Base-by-base conservation (phyloP, 805 yeast genomes). In the Barnettozyma vustinii region DNA sequence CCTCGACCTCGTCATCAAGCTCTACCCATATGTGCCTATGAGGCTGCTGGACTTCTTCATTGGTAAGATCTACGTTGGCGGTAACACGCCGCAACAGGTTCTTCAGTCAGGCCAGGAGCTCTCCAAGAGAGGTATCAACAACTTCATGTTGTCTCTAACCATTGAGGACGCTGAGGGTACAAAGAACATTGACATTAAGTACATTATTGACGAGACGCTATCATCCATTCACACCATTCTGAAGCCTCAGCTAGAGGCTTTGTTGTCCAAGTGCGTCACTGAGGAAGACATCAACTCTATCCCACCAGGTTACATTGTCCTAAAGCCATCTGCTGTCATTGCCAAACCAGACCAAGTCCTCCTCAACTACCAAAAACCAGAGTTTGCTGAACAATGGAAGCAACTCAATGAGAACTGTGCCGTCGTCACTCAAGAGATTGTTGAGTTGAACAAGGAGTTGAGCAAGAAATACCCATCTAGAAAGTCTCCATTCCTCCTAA, bases 91-190 rank as follows among this genome's bases (percentile, higher is more conserved):
- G 48, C 66, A 67, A 10, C 86, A 90, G 55, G 94, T 91, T 13
- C 72, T 79, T 47, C 64, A 72, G 48, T 85, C 96, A 4, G 96
- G 96, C 46, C 69, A 73, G 48, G 72, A 80, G 50, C 74, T 91
- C 56, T 73, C 80, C 47, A 65, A 75, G 45, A 75, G 96, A 52
- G 96, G 96, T 9, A 86, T 90, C 61, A 80, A 87, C 56, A 92
- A 91, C 72, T 88, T 91, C 96, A 89, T 91, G 96, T 72, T 91
- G n/a, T 84, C 95, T 1, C 79, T 89, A 64, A 88, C 97, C 15
- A 90, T 91, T 46, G 98, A 91, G 68, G 96, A 94, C 48, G 84
- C 97, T 47, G 87, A 87, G 55, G 96, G 96, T 36, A 77, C 77
- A 50, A 76, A 79, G 61, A 72, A 78, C 65, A 59, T 75, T 39